These are phyloP conservation scores for Sugiyamaella castrensis DNA, from an alignment of 1,139 yeast genomes.

Conservation along the genomic window DNA sequence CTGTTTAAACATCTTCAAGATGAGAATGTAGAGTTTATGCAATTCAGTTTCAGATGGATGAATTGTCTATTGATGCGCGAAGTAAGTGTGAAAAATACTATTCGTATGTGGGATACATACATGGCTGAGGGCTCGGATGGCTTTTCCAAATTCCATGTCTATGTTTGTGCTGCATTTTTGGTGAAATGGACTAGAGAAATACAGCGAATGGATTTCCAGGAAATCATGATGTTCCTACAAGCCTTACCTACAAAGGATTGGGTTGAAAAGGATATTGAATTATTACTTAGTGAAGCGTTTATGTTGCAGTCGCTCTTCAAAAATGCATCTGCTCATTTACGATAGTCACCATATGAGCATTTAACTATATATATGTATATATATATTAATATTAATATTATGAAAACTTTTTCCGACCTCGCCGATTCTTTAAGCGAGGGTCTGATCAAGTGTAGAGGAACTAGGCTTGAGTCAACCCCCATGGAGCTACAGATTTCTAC, in stretches of 20 bases:
- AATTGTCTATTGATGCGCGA: conserved; percentile 96
- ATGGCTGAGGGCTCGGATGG: conserved; percentile 85
- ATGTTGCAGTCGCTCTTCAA: conserved; percentile 94
- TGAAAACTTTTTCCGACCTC: no score
- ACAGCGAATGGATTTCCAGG: conserved; percentile 90
- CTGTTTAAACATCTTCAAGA: conserved; percentile 68
- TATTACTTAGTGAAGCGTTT: conserved; percentile 90
- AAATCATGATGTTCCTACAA: conserved; percentile 83
- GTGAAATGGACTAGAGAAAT: conserved; percentile 79
- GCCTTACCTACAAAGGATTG: conserved; percentile 81
- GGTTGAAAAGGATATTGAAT: conserved; percentile 87
- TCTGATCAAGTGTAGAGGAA: no score
- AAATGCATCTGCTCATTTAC: conserved; percentile 59
- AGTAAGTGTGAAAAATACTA: conserved; percentile 67
- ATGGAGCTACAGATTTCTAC: no score
- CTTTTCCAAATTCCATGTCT: conserved; percentile 88
- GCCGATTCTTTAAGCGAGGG: no score
- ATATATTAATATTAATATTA: no score
- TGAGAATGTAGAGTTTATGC: conserved; percentile 88
- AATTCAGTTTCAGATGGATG: conserved; percentile 98
- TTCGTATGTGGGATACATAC: conserved; percentile 98
- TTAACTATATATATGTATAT: neutral
- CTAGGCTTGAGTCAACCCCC: no score
- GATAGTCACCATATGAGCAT: conserved; percentile 11
- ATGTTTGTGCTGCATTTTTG: conserved; percentile 97